These are phyloP conservation scores for Lactarius quietus DNA, from an alignment of 768 basidiomycete genomes.

Conservation along the genomic window DNA sequence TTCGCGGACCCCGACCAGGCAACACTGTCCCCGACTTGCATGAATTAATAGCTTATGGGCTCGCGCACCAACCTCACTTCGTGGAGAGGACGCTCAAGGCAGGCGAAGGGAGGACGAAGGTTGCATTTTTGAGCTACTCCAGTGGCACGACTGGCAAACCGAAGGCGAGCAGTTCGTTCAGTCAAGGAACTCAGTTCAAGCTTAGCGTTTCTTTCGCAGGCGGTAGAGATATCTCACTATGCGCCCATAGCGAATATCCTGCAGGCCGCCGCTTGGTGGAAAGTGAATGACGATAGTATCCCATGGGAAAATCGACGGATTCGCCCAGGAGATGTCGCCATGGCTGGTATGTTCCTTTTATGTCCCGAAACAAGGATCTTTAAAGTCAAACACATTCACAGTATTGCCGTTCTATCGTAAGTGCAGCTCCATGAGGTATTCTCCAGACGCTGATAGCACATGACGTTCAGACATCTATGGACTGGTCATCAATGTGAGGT, in stretches of 20 bases:
- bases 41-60: slow-evolving; percentile 45
- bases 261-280: slow-evolving; percentile 27
- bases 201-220: slow-evolving; percentile 37
- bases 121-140: slow-evolving; percentile 70
- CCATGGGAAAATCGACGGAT: slow-evolving; percentile 39
- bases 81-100: slow-evolving; percentile 44
- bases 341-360: slow-evolving; percentile 44
- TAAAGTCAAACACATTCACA: slow-evolving; percentile 18
- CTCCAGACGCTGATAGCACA: not conserved
- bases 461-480: slow-evolving; percentile 45
- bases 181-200: slow-evolving; percentile 36
- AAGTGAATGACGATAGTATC: slow-evolving; percentile 34
- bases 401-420: slow-evolving; percentile 33
- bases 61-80: slow-evolving; percentile 38
- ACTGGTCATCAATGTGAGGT: slow-evolving; percentile 27
- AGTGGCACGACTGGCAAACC: slow-evolving; percentile 69
- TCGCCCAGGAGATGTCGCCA: slow-evolving; percentile 53
- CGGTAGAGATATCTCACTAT: slow-evolving; percentile 62
- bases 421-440: slow-evolving; percentile 4
- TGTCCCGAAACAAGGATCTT: not conserved
- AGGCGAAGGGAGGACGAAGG: slow-evolving; percentile 56
- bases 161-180: slow-evolving; percentile 26
- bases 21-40: slow-evolving; percentile 37
- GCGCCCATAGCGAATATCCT: slow-evolving; percentile 53
- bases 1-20: not conserved